Evolutionary conservation across 345 rosid species (phyloP).

Genomic region (Salix dunnii): DNA sequence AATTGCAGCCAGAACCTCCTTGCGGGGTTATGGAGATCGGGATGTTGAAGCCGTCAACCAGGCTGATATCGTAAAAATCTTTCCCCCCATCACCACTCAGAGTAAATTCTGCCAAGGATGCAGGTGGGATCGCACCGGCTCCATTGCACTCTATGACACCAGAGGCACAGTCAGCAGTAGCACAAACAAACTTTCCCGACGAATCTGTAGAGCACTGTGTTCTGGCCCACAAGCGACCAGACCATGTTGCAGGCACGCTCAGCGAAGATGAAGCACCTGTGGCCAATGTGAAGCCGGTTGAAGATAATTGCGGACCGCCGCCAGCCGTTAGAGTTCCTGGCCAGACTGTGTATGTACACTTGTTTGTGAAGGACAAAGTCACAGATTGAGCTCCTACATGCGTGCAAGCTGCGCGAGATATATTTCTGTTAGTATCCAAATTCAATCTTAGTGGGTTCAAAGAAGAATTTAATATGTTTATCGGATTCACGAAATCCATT

Average conservation of each 20-base stretch:
- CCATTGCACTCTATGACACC: constrained; percentile 32
- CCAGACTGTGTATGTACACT: not conserved
- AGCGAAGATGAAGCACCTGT: constrained; percentile 24
- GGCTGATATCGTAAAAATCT: too few relatives aligned
- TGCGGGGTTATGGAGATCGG: too few relatives aligned
- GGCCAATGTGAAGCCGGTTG: constrained; percentile 35
- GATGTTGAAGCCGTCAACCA: too few relatives aligned
- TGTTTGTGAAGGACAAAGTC: not conserved
- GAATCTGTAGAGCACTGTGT: constrained; percentile 35
- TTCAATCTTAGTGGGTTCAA: too few relatives aligned
- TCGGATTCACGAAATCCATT: too few relatives aligned
- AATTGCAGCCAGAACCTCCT: too few relatives aligned
- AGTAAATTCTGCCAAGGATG: too few relatives aligned
- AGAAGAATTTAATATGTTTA: too few relatives aligned
- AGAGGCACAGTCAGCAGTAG: constrained; percentile 41
- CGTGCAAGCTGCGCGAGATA: too few relatives aligned
- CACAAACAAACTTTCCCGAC: constrained; percentile 34
- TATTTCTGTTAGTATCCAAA: too few relatives aligned
- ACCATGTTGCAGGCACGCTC: constrained; percentile 35
- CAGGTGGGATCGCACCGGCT: constrained; percentile 35
- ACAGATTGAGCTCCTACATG: not conserved
- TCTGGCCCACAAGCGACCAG: constrained; percentile 52
- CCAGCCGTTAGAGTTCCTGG: not conserved
- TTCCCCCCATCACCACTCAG: too few relatives aligned
- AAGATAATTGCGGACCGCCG: not conserved